Conservation (phyloP, 2,329 filamentous ascomycete species). For the Trichothecium sympodiale region DNA sequence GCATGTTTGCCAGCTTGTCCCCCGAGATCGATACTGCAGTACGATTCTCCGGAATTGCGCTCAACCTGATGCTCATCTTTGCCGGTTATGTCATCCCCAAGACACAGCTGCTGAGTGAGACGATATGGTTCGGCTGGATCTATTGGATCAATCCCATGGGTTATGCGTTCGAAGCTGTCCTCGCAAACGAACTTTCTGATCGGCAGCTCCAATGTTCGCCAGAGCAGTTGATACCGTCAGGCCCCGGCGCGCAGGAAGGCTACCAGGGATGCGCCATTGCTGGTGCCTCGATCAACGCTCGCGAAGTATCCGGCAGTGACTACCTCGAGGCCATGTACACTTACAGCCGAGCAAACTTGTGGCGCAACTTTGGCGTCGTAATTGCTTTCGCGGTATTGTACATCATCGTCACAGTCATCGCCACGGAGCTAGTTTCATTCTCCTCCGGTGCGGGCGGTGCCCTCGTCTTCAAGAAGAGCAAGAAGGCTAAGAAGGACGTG, state of each 20-base stretch:
- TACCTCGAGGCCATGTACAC: conserved; percentile 42
- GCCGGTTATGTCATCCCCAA: conserved; percentile 52
- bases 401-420: conserved; percentile 56
- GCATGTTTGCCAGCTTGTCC: conserved; percentile 45
- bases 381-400: conserved; percentile 65
- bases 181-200: conserved; percentile 42
- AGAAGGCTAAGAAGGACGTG: conserved; percentile 39
- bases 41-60: conserved; percentile 40
- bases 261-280: conserved; percentile 44
- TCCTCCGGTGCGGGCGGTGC: conserved; percentile 52
- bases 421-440: conserved; percentile 56
- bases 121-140: conserved; percentile 65
- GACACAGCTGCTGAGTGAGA: conserved; percentile 35
- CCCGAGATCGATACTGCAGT: conserved; percentile 53
- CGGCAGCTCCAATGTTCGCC: conserved; percentile 37
- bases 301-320: conserved; percentile 36
- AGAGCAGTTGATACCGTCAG: conserved; percentile 33
- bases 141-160: conserved; percentile 52
- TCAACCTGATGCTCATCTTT: conserved; percentile 53
- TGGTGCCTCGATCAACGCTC: conserved; percentile 37
- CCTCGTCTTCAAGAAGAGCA: conserved; percentile 60
- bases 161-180: conserved; percentile 53
- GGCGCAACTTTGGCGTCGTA: conserved; percentile 65
- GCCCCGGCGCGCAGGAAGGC: conserved; percentile 23
- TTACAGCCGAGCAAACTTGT: conserved; percentile 45